Evolutionary conservation across 306 rosid species (phyloP), one percentile per base, ranked within the genome.

Genomic region (Leucaena leucocephala): DNA sequence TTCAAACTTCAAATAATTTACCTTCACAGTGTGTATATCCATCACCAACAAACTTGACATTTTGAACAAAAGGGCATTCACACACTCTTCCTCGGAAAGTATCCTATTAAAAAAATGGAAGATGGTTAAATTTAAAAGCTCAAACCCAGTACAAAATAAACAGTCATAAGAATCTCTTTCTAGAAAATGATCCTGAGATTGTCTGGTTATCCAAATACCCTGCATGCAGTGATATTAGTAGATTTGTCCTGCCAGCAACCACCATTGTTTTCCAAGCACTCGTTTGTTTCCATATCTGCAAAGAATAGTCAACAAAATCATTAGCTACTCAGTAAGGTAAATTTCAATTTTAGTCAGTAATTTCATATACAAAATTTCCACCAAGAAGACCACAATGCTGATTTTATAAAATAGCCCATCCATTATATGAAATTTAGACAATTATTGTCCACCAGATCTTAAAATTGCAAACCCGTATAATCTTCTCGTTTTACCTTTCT

Each of bases 21-120:
- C 98, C 97, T 90, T 92, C 88, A 83, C 98, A 94, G 72, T 71
- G 91, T n/a, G 91, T 94, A 68, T 94, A 94, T 81, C 97, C 98
- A 83, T 92, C 97, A 71, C 98, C 98, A 67, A 76, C 71, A 86
- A 92, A 27, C 27, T 27, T 27, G 27, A 27, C 27, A 27, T 27
- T 27, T 27, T 27, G 27, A 27, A 27, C 27, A 81, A 81, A 77
- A 35, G 97, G 98, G 84, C 98, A 94, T 84, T 92, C 95, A 49
- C 98, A 94, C 55, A 92, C 86, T 87, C 98, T 89, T 85, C 98
- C 98, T 10, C 97, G 87, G 76, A 92, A 94, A 44, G 97, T 94
- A 86, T 92, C 97, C 98, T 94, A 66, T 15, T 40, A 76, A 48
- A 79, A 55, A 11, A 61, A 11, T 52, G 35, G 40, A 15, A 22